Evolutionary conservation across 805 yeast species (phyloP), one percentile per base, ranked within the genome.

Genomic region (Ogataea methylovora): DNA sequence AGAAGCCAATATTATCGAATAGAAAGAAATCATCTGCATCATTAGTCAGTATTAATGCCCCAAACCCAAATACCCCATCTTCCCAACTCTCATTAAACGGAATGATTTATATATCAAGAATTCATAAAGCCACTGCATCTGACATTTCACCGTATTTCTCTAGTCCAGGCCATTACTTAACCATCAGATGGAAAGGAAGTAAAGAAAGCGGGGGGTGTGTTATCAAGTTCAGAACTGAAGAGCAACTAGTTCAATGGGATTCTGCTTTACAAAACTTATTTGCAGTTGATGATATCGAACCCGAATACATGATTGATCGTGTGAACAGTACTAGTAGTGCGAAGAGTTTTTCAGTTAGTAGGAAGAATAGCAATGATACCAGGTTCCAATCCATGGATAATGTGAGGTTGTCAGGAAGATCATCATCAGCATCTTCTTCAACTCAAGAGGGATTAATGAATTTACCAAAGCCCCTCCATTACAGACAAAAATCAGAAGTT

Each of bases 191-290:
- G 92, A 75, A 79, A n/a, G 92, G 95, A 8, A 76, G 80, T 34
- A 79, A 76, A 48, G 97, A 88, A 44, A 78, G 84, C 20, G 96
- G 95, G 11, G 76, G 84, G 14, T 87, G 92, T 46, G 74, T 86
- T 13, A 69, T 92, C 52, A 71, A 84, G 37, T 86, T 86, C 58
- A 72, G 81, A 40, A 81, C 81, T 33, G 97, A 88, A 49, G 97
- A 92, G 54, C 67, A 69, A 13, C 68, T 94, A 43, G 71, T 70
- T 38, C 90, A 81, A 54, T 92, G 97, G 97, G 85, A 75, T 38
- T 54, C 63, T 2, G 73, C 86, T 41, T 65, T 83, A 41, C 70
- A 78, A 39, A 59, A 54, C 30, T 56, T 76, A 34, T 69, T 60
- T 3, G 36, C 45, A 3, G 54, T 46, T 16, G 40, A 52, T 14